Conservation (phyloP, 257 asterid species). For the Scutellaria minor region DNA sequence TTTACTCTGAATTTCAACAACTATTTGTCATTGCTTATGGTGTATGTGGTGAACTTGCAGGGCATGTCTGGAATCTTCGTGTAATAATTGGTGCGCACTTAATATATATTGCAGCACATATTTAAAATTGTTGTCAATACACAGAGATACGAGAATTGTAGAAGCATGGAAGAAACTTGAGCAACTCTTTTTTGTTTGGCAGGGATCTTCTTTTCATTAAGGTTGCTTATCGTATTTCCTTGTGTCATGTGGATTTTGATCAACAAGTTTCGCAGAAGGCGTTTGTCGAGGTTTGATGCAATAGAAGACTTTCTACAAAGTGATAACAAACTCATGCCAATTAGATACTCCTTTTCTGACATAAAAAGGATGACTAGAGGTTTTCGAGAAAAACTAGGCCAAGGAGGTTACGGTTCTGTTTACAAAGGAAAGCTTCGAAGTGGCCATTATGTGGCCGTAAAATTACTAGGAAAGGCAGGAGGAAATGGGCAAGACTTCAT, state of each 20-base stretch:
- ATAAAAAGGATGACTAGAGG: conserved; percentile 38
- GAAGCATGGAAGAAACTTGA: not conserved
- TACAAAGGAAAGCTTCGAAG: conserved; percentile 48
- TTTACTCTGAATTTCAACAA: too few species aligned
- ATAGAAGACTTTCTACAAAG: conserved; percentile 35
- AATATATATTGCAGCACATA: not conserved
- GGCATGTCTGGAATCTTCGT: not conserved
- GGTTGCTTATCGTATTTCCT: not conserved
- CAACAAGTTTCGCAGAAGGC: conserved; percentile 33
- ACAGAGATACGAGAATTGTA: too few species aligned
- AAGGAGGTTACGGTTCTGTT: conserved; percentile 41
- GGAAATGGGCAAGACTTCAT: conserved; percentile 41
- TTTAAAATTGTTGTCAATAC: not conserved
- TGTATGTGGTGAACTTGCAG: too few species aligned
- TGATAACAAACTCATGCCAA: conserved; percentile 36
- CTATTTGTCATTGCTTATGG: too few species aligned
- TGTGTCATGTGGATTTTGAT: conserved; percentile 1
- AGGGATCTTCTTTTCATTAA: too few species aligned
- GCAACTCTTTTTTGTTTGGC: too few species aligned
- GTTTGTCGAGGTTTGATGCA: conserved; percentile 25
- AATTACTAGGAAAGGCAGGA: conserved; percentile 24
- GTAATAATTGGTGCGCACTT: conserved; percentile 5
- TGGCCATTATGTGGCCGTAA: conserved; percentile 43
- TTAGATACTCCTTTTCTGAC: conserved; percentile 40
- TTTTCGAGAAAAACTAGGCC: conserved; percentile 40